Conservation (phyloP, 2,329 filamentous ascomycete genomes). For the Exophiala dermatitidis region DNA sequence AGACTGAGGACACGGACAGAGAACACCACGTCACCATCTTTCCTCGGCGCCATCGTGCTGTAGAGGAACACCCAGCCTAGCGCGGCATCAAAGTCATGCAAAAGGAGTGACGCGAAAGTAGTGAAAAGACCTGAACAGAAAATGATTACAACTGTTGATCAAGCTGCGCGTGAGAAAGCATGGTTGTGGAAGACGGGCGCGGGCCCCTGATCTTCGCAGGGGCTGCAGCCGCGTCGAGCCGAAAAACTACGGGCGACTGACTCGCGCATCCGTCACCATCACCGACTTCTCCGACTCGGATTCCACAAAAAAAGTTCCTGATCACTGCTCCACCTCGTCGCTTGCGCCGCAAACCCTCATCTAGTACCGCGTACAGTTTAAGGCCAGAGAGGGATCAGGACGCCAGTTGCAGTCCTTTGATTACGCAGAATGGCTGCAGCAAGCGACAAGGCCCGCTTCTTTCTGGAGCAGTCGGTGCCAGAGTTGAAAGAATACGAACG, state of each 20-base stretch:
- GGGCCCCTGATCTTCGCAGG: background rate
- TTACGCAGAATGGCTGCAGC: conserved; percentile 63
- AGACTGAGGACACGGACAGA: conserved; percentile 40
- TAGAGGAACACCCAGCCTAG: conserved; percentile 19
- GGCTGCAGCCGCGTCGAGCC: background rate
- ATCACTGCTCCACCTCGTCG: background rate
- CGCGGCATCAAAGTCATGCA: conserved; percentile 14
- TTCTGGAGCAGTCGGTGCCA: conserved; percentile 82
- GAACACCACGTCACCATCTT: conserved; percentile 56
- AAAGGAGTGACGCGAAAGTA: conserved; percentile 18
- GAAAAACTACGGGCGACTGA: background rate
- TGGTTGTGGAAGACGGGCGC: background rate
- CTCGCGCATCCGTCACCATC: too few relatives aligned
- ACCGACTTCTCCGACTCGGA: background rate
- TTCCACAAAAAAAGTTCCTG: background rate
- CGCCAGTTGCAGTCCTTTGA: background rate
- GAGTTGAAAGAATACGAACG: conserved; percentile 88
- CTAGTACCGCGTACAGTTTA: background rate
- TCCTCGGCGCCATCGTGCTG: conserved; percentile 52
- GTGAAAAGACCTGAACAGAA: conserved; percentile 2
- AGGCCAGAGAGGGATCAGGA: background rate
- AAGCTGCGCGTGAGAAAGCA: conserved; percentile 7
- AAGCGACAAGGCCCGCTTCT: conserved; percentile 91
- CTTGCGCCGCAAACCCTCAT: background rate
- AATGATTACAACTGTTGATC: background rate